phyloP scores from a whole-genome alignment of 1,139 yeast species.

The Geotrichum reessii region DNA sequence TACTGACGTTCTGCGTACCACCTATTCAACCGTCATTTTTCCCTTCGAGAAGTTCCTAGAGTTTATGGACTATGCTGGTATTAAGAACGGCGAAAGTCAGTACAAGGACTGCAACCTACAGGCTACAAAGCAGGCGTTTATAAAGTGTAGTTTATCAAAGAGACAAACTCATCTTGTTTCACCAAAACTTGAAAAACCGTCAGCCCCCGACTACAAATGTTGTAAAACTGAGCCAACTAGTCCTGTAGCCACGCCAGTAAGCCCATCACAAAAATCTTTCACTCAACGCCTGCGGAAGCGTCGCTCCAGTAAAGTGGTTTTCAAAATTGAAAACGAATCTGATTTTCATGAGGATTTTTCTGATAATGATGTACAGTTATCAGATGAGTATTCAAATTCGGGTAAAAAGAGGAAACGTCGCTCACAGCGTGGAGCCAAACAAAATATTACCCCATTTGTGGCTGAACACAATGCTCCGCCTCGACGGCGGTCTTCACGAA shows the following conservation, averaged over 20 bases:
- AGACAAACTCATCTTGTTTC: constrained; percentile 1
- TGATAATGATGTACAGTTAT: constrained; percentile 9
- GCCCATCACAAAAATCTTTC: constrained; percentile 13
- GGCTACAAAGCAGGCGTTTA: constrained; percentile 3
- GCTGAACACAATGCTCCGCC: not conserved
- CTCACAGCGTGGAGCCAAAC: not conserved
- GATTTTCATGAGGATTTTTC: not conserved
- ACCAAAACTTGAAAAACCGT: not conserved
- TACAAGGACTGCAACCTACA: constrained; percentile 9
- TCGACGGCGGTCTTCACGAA: not conserved
- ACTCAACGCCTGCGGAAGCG: not conserved
- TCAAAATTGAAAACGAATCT: not conserved
- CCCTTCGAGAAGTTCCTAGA: constrained; percentile 33
- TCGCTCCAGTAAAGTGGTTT: not conserved
- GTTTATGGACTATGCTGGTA: constrained; percentile 13
- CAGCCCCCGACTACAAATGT: not conserved
- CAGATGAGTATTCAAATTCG: not conserved
- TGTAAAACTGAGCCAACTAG: not conserved
- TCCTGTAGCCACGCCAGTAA: constrained; percentile 2
- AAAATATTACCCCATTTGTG: not conserved
- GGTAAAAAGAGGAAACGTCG: not conserved
- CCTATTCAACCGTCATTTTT: constrained; percentile 20
- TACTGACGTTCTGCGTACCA: not conserved
- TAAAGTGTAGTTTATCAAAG: not conserved
- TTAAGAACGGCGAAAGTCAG: constrained; percentile 14